These are phyloP conservation scores for Lichtheimia ramosa DNA, from an alignment of 371 early-diverging fungal genomes.

Conservation along the genomic window DNA sequence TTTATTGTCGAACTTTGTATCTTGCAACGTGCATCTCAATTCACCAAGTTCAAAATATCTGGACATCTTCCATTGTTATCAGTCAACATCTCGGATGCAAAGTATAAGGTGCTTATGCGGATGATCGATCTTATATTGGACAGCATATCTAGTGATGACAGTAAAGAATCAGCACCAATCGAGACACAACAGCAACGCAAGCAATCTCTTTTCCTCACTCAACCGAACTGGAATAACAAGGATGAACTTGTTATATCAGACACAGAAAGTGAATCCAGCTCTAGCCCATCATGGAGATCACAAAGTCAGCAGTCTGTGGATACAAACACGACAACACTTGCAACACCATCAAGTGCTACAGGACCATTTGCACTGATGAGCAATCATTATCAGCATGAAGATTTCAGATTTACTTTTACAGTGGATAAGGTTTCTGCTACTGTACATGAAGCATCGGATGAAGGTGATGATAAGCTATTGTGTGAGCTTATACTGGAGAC, in stretches of 20 bases:
- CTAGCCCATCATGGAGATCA: neutral
- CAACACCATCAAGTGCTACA: conserved; percentile 11
- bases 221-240: neutral
- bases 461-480: conserved; percentile 34
- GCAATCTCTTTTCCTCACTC: neutral
- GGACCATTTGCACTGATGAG: conserved; percentile 18
- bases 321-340: neutral
- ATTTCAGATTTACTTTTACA: conserved; percentile 71
- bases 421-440: conserved; percentile 72
- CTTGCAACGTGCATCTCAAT: conserved; percentile 64
- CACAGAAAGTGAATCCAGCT: conserved; percentile 10
- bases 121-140: conserved; percentile 66
- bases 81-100: conserved; percentile 78
- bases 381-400: conserved; percentile 39
- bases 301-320: neutral
- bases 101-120: conserved; percentile 80
- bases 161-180: conserved; percentile 5
- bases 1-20: conserved; percentile 76
- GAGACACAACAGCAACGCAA: neutral
- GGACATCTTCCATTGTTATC: conserved; percentile 75
- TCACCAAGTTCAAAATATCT: conserved; percentile 67
- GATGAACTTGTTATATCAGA: conserved; percentile 5
- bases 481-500: conserved; percentile 57
- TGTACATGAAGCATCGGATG: conserved; percentile 49
- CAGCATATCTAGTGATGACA: conserved; percentile 29